Conservation (phyloP, 2,329 filamentous ascomycete species). For the Ascochyta viciae-villosae region DNA sequence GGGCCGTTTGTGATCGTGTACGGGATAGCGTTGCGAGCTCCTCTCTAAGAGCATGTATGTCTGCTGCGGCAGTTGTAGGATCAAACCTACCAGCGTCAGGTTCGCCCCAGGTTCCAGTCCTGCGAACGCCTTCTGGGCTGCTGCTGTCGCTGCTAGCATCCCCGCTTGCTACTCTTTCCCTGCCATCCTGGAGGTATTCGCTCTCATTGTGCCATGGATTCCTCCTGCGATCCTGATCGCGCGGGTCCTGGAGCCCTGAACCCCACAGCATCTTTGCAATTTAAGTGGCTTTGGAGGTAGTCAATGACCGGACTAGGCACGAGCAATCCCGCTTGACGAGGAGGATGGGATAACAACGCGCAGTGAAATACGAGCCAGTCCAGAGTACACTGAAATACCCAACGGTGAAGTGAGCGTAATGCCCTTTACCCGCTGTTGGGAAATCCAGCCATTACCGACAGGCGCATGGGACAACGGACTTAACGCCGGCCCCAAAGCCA, state of each 20-base stretch:
- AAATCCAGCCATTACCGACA: neutral
- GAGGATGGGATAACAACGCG: neutral
- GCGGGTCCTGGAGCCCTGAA: slow-evolving; percentile 22
- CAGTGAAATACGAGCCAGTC: neutral
- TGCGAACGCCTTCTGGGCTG: slow-evolving; percentile 37
- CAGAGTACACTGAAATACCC: neutral
- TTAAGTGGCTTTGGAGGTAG: neutral
- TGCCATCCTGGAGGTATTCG: slow-evolving; percentile 26
- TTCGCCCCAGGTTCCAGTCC: slow-evolving; percentile 67
- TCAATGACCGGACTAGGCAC: neutral
- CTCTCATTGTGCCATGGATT: slow-evolving; percentile 48
- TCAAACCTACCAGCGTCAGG: slow-evolving; percentile 62
- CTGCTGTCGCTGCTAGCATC: slow-evolving; percentile 27
- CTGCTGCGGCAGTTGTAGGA: slow-evolving; percentile 63
- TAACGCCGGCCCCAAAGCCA: slow-evolving; percentile 12
- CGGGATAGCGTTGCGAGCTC: slow-evolving; percentile 63
- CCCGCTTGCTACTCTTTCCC: slow-evolving; percentile 23
- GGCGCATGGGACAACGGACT: slow-evolving; percentile 7
- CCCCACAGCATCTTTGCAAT: slow-evolving; percentile 31
- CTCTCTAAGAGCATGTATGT: slow-evolving; percentile 64
- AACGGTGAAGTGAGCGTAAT: neutral
- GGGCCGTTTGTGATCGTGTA: slow-evolving; percentile 40
- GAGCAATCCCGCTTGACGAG: neutral
- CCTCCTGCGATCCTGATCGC: slow-evolving; percentile 32
- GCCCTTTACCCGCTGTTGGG: neutral